Conservation (phyloP, 176 grass and related monocot species). For the Cymbopogon citratus region DNA sequence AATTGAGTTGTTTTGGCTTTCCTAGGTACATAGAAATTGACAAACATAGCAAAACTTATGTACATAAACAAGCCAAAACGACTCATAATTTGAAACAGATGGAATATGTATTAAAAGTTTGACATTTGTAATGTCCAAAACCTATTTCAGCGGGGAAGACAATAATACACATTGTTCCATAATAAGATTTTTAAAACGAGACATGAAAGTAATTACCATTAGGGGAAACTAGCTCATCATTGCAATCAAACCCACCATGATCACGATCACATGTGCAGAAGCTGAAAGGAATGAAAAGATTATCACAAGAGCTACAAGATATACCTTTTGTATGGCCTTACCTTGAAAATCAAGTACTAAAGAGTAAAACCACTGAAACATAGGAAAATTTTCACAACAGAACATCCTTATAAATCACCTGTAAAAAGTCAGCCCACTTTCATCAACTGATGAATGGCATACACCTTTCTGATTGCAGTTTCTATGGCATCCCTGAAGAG, state of each 20-base stretch:
- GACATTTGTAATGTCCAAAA: slow-evolving; percentile 1
- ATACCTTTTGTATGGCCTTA: background rate
- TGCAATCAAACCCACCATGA: slow-evolving; percentile 99
- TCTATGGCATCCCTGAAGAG: slow-evolving; percentile 77
- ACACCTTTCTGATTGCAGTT: slow-evolving; percentile 74
- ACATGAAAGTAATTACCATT: slow-evolving; percentile 52
- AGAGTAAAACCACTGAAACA: background rate
- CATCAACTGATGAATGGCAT: slow-evolving; percentile 73
- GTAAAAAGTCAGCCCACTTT: slow-evolving; percentile 90
- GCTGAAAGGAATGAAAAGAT: slow-evolving; percentile 45
- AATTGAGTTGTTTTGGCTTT: background rate
- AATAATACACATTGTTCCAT: background rate
- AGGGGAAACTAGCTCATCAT: slow-evolving; percentile 68
- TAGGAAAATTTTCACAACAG: slow-evolving; percentile 1
- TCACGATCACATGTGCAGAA: slow-evolving; percentile 90
- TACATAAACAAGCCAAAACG: background rate
- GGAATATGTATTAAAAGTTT: background rate
- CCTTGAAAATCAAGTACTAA: slow-evolving; percentile 8
- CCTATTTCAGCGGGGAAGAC: background rate
- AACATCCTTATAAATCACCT: slow-evolving; percentile 47
- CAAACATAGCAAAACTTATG: background rate
- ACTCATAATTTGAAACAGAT: background rate
- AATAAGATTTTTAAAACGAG: slow-evolving; percentile 10
- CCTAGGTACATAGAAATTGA: background rate
- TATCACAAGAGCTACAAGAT: background rate